Base-by-base conservation (phyloP, 768 basidiomycete species). In the Rhodotorula babjevae region DNA sequence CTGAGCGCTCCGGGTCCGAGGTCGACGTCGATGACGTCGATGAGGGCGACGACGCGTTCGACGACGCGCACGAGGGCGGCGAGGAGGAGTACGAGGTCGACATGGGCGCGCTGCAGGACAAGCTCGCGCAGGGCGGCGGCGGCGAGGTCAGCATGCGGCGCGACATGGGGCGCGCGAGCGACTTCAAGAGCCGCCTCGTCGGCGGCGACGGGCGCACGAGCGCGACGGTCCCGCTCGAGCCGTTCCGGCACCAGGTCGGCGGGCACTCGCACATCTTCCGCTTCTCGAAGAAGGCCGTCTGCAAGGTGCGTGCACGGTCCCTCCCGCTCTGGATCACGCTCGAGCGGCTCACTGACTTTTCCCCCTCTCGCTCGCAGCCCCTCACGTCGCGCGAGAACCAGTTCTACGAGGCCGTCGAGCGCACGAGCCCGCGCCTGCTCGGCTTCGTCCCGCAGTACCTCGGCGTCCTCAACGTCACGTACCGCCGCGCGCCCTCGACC, bases 221-320 rank as follows among this genome's bases (percentile, higher is more conserved):
- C 29, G 68, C 65, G 47, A 81, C 93, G 69, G 93, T 99, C 61
- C 95, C 94, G 47, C 83, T 99, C 15, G 88, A 90, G 61, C 96
- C 96, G 11, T 99, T 97, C 82, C 88, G 91, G 61, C 96, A 99
- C 78, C 94, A 98, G 82, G 96, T 99, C 44, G 96, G 96, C 55
- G 96, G 96, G 7, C 96, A 99, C 80, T 92, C 87, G 75, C 90
- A 92, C 68, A 96, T 99, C 78, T 98, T 98, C 82, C 93, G 94
- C 79, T 98, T 99, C 76, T 97, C 94, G 8, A 92, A 92, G 79
- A 87, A 93, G 75, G 95, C 96, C 15, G 93, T 99, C 25, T 99
- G 96, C 85, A 99, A 99, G 88, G 95, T 96, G 77, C 78, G 90
- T 44, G n/a, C n/a, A n/a, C 11, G 12, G 11, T 16, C 44, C 18